Conservation (phyloP, 2,329 filamentous ascomycete species). For the Claviceps fusiformis region DNA sequence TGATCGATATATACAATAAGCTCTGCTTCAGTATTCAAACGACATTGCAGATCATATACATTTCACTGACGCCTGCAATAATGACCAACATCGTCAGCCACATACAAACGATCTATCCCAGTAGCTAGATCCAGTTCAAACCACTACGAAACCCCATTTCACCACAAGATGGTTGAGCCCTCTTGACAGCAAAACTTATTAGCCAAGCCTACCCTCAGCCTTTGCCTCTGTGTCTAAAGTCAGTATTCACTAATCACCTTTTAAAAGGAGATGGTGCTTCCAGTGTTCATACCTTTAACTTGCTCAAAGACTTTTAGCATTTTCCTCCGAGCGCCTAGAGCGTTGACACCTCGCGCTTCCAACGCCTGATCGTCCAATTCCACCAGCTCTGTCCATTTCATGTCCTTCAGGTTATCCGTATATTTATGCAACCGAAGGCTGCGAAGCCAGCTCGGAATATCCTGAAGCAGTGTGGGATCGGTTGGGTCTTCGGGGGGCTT, state of each 20-base stretch:
- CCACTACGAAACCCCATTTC: not conserved
- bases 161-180: not conserved
- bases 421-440: constrained; percentile 96
- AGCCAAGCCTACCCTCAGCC: constrained; percentile 55
- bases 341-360: constrained; percentile 87
- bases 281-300: constrained; percentile 51
- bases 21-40: not conserved
- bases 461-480: constrained; percentile 76
- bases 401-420: constrained; percentile 92
- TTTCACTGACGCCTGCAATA: not conserved
- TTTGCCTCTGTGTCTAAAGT: constrained; percentile 45
- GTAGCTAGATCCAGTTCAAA: not conserved
- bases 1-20: not conserved
- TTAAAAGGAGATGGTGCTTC: not conserved
- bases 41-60: not conserved
- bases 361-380: constrained; percentile 87
- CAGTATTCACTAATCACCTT: constrained; percentile 6
- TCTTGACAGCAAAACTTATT: constrained; percentile 4
- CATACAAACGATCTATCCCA: not conserved
- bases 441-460: constrained; percentile 91
- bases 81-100: not conserved
- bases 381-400: constrained; percentile 89
- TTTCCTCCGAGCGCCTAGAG: constrained; percentile 86
- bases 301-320: constrained; percentile 99
- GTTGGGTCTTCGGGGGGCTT: constrained; percentile 98